A percentile compares a stretch with the other conserved stretches of the same genome.
Conservation (phyloP, 768 basidiomycete species). For the Scleroderma citrinum region DNA sequence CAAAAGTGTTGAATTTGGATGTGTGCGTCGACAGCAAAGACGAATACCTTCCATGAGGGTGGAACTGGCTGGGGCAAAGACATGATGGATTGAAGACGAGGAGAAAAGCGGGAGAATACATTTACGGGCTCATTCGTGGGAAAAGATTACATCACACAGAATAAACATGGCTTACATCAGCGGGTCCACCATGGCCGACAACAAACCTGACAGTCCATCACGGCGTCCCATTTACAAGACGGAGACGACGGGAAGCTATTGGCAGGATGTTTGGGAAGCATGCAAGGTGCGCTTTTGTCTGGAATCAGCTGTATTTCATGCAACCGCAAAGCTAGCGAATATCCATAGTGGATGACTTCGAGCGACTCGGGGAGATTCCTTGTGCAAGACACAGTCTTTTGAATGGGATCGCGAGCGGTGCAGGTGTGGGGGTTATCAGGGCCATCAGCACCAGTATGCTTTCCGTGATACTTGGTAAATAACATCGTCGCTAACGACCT, state of each 20-base stretch:
- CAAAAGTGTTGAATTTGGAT: constrained; percentile 2
- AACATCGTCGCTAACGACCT: constrained; percentile 4
- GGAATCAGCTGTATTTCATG: constrained; percentile 5
- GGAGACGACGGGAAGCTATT: constrained; percentile 28
- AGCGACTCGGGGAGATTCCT: constrained; percentile 62
- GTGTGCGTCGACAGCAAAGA: background rate
- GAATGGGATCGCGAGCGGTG: constrained; percentile 74
- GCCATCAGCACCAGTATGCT: constrained; percentile 58
- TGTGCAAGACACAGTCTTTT: constrained; percentile 73
- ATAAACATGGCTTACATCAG: background rate
- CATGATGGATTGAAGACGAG: constrained; percentile 42
- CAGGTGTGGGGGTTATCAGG: constrained; percentile 70
- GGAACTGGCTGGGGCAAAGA: constrained; percentile 94
- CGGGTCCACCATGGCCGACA: too few species aligned
- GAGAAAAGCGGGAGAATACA: constrained; percentile 6
- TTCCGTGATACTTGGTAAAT: background rate
- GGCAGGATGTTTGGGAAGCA: constrained; percentile 26
- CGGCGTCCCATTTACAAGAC: constrained; percentile 23
- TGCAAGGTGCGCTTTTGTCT: constrained; percentile 21
- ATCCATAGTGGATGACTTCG: constrained; percentile 45
- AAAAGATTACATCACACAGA: constrained; percentile 8
- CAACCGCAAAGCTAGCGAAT: constrained; percentile 39
- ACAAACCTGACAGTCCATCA: constrained; percentile 3
- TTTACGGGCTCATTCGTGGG: constrained; percentile 26
- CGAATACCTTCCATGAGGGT: constrained; percentile 86